Evolutionary conservation across 2,329 filamentous ascomycete species (phyloP), one percentile per base, ranked within the genome.

Genomic region (Neofusicoccum laricinum): DNA sequence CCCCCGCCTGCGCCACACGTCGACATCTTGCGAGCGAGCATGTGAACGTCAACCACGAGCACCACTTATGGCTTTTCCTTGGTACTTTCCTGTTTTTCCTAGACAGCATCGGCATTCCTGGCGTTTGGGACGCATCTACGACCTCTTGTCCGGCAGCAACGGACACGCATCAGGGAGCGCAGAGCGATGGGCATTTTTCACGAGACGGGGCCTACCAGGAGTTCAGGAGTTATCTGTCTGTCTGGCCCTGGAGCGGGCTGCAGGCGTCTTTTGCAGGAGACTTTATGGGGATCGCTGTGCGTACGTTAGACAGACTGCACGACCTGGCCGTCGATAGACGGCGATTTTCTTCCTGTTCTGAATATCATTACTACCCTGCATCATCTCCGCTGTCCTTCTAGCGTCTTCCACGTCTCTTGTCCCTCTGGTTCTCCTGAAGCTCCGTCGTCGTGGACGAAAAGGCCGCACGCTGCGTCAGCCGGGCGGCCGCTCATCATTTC

Each of bases 311-410:
- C 38, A 57, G 53, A 59, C 30, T 59, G 40, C n/a, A 36, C 6
- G 25, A 15, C 41, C 30, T 34, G 41, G 14, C 25, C 21, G 15
- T 32, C 41, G 41, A 19, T 59, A 59, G 55, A 59, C 40, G 40
- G 14, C 21, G 41, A 46, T 46, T 34, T 51, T 46, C 30, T 46
- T 21, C 55, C n/a, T 32, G 25, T 21, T 36, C 46, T 46, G 40
- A 59, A 46, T 59, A 46, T 59, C 41, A 59, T 59, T 36, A 59
- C 55, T 36, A 59, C 55, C 43, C 7, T 46, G 6, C 40, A 46
- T 21, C 21, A 36, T 38, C 55, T 19, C 15, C 14, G 5, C 25
- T 34, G 25, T 11, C 5, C 10, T 48, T 48, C 55, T 46, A 19
- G 41, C 21, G 15, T 25, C n/a, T 59, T 59, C 55, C 5, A 36